Evolutionary conservation across 1,284 basidiomycete species (phyloP), one percentile per base, ranked within the genome.

Genomic region (Puccinia sorghi): DNA sequence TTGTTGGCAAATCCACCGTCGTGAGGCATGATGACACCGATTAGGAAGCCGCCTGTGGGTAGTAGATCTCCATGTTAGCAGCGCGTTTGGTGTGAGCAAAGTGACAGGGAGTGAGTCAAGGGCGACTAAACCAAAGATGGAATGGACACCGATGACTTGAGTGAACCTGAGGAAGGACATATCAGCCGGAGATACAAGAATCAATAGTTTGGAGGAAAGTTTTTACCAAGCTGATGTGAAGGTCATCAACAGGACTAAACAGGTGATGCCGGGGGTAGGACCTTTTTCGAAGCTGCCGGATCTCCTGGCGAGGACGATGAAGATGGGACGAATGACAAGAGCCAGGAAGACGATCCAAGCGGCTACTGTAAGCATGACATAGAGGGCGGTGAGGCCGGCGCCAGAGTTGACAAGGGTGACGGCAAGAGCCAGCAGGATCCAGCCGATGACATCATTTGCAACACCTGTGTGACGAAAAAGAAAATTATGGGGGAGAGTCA

Each of bases 351-450:
- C 50, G 20, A 69, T 54, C 67, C 52, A 78, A 1, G 48, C 76
- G n/a, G 59, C 67, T 12, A 78, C 57, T 27, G 50, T 39, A 8
- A 78, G 46, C 56, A 78, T 71, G 39, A 78, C 67, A 39, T 78
- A 78, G 41, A 78, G 76, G 20, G 22, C 91, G 90, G 80, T 88
- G 84, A 86, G 84, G 1, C 91, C 91, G 0, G 88, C 88, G 0
- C 89, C 87, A 0, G 92, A 92, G 81, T 96, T 97, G 80, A 95
- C 93, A 59, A 98, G 89, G 0, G 94, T 92, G 9, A 97, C 91
- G 7, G 92, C 92, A 69, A 98, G 87, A 0, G 95, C 95, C 50
- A 89, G 85, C 39, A 89, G 84, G 57, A 88, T 85, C 88, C 88
- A 89, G 37, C 88, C 94, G 75, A 90, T 87, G 61, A 90, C 87